These are phyloP conservation scores for Dipodascopsis uninucleata DNA, from an alignment of 805 yeast species.

Conservation along the genomic window DNA sequence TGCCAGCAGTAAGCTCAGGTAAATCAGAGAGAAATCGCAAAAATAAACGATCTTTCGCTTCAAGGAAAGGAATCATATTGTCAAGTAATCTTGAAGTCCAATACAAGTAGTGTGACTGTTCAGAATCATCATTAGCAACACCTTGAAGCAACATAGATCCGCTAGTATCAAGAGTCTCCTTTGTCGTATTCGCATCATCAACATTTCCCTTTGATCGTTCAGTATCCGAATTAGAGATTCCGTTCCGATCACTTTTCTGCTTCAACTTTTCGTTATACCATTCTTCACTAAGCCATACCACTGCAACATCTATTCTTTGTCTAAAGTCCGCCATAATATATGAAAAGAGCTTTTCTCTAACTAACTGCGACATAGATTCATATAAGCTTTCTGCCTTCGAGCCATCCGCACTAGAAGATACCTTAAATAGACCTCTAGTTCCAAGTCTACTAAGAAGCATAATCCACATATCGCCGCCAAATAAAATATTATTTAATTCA, in stretches of 20 bases:
- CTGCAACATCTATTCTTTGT: slow-evolving; percentile 64
- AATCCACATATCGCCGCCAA: slow-evolving; percentile 75
- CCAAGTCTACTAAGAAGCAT: slow-evolving; percentile 70
- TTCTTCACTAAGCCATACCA: slow-evolving; percentile 94
- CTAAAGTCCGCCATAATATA: slow-evolving; percentile 73
- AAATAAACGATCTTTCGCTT: slow-evolving; percentile 73
- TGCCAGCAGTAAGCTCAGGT: slow-evolving; percentile 63
- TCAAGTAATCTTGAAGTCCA: slow-evolving; percentile 76
- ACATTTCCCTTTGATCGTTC: slow-evolving; percentile 22
- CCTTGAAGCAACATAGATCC: no score
- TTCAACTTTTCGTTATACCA: slow-evolving; percentile 67
- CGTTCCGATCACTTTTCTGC: no score
- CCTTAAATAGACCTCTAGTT: slow-evolving; percentile 64
- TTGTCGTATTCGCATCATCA: background rate
- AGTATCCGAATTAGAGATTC: no score
- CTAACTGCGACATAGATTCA: slow-evolving; percentile 48
- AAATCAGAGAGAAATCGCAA: slow-evolving; percentile 81
- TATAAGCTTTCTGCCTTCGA: slow-evolving; percentile 27
- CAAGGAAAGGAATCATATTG: slow-evolving; percentile 77
- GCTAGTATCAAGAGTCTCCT: no score
- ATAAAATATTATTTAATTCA: slow-evolving; percentile 43
- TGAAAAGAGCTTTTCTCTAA: slow-evolving; percentile 67
- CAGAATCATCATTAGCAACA: slow-evolving; percentile 13
- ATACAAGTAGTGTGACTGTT: slow-evolving; percentile 53
- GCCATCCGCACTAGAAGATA: slow-evolving; percentile 8